Conservation (phyloP, 2,329 filamentous ascomycete species). For the Colletotrichum sp. region DNA sequence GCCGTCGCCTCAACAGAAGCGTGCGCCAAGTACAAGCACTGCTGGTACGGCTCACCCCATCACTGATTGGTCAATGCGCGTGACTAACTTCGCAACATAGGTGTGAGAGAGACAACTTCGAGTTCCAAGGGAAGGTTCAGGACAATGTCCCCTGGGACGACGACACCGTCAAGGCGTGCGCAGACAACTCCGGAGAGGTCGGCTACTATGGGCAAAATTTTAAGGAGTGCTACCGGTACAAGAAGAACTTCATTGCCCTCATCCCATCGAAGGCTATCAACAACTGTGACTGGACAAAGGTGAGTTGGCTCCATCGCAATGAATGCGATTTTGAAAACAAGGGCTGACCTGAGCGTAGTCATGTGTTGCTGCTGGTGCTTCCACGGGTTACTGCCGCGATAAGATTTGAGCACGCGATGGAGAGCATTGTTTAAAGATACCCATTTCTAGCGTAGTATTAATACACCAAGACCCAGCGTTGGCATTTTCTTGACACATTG, state of each 20-base stretch:
- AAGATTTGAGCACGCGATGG: background rate
- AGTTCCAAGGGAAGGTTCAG: background rate
- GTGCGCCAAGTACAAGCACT: background rate
- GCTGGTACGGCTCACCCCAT: background rate
- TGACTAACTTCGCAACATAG: background rate
- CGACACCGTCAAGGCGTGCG: background rate
- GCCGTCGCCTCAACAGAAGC: background rate
- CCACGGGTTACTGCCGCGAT: background rate
- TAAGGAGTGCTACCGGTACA: background rate
- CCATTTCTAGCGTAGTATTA: background rate
- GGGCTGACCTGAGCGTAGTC: background rate
- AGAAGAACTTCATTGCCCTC: background rate
- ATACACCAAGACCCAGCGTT: background rate
- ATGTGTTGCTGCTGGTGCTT: background rate
- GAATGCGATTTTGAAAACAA: background rate
- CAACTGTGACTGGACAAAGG: background rate
- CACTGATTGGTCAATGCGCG: background rate
- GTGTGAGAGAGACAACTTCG: background rate
- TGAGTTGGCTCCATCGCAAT: background rate
- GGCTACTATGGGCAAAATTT: slow-evolving; percentile 3
- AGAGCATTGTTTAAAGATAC: background rate
- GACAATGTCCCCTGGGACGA: background rate
- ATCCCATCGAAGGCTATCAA: background rate
- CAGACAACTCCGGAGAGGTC: background rate
- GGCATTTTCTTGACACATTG: rapidly evolving